Base-by-base conservation (phyloP, 495 filamentous ascomycete genomes). In the Trichoderma asperelloides region DNA sequence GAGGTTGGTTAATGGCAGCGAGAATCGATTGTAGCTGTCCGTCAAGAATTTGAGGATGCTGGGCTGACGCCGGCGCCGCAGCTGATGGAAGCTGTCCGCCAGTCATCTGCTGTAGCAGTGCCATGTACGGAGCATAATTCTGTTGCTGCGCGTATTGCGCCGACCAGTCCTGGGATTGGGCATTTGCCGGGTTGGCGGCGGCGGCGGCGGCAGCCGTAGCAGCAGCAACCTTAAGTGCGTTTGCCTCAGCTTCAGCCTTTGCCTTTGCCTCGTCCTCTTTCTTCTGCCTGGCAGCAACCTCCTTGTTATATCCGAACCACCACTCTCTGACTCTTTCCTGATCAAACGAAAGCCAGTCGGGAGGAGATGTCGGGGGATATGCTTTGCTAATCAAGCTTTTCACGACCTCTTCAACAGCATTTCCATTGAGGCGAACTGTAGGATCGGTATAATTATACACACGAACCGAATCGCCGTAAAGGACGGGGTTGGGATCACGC, bases 401-500 rank as follows among this genome's bases (percentile, higher is more conserved):
- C 1, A 73, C 71, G 4, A 73, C 62, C 9, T 69, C 71, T 64
- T 80, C 74, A 6, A 81, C 49, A 15, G 65, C 68, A 13, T 73
- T 72, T 33, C 69, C 68, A 9, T 73, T 75, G 8, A 67, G 65
- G 57, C 78, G 76, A 21, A 78, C 70, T 15, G 70, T 68, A 21
- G 75, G 68, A 25, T 81, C 74, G 0, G 67, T 66, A 8, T 77
- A 76, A 15, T 78, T 70, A n/a, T 75, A 69, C 3, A 7, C 30
- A 11, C 64, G 64, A 7, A 30, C 2, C 72, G 74, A 5, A 74
- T 67, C 18, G 71, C 60, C 21, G 71, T 72, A 71, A 65, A 74
- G 23, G 68, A 69, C 73, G 0, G 73, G 76, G 37, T 77, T 71
- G 9, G 71, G 66, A 23, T 74, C 69, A 37, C 70, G 66, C 65